These are phyloP conservation scores for Fusarium keratoplasticum DNA, from an alignment of 2,329 filamentous ascomycete genomes.

Conservation along the genomic window DNA sequence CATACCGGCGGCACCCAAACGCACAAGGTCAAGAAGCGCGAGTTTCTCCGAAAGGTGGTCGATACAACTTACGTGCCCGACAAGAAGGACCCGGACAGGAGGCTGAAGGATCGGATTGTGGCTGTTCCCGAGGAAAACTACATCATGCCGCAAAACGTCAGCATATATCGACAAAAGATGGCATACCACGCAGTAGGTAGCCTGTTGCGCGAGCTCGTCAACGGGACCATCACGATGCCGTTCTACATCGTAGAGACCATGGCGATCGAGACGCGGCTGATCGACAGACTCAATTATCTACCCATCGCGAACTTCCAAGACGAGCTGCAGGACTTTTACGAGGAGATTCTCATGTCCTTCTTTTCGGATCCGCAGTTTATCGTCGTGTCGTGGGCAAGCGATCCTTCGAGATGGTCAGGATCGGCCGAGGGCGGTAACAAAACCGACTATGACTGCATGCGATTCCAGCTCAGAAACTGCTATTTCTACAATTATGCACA, in stretches of 20 bases:
- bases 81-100: conserved; percentile 25
- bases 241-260: conserved; percentile 30
- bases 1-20: conserved; percentile 36
- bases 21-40: conserved; percentile 28
- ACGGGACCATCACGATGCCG: conserved; percentile 41
- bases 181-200: conserved; percentile 40
- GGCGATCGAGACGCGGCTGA: conserved; percentile 34
- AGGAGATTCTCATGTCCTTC: conserved; percentile 42
- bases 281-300: conserved; percentile 38
- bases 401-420: conserved; percentile 31
- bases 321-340: conserved; percentile 39
- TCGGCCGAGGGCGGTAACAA: conserved; percentile 4
- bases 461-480: conserved; percentile 33
- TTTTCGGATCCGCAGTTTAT: conserved; percentile 43
- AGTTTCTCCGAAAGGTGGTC: conserved; percentile 32
- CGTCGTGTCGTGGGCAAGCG: conserved; percentile 39
- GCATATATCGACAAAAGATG: conserved; percentile 33
- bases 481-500: conserved; percentile 37
- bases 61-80: conserved; percentile 31
- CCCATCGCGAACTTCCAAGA: conserved; percentile 30
- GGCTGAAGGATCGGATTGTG: conserved; percentile 32
- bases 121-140: conserved; percentile 37
- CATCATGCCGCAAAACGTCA: conserved; percentile 27
- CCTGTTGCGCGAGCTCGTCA: conserved; percentile 31
- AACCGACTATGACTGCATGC: conserved; percentile 29